Conservation (phyloP, 2,329 filamentous ascomycete genomes). For the Colletotrichum chlorophyti region DNA sequence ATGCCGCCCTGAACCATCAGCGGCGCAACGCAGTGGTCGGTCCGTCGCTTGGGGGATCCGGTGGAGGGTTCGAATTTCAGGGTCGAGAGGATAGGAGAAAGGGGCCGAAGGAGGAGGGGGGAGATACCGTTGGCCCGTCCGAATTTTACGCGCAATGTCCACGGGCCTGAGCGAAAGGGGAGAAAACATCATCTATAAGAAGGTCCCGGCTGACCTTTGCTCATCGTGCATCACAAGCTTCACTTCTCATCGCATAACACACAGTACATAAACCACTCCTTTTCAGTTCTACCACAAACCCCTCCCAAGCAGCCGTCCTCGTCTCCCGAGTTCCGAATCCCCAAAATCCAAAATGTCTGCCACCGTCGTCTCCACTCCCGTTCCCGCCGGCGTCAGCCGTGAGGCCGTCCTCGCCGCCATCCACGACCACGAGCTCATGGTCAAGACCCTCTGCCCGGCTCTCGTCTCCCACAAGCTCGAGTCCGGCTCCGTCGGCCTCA, state of each 20-base stretch:
- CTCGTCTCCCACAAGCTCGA: slow-evolving; percentile 25
- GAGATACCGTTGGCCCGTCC: slow-evolving; percentile 2
- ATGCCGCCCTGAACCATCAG: slow-evolving; percentile 5
- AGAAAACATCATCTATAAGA: slow-evolving; percentile 22
- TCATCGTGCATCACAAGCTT: slow-evolving; percentile 8
- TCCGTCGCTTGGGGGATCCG: neutral
- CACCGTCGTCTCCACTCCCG: slow-evolving; percentile 19
- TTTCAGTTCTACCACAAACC: too few relatives aligned
- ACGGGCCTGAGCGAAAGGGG: slow-evolving; percentile 7
- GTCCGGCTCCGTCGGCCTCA: slow-evolving; percentile 15
- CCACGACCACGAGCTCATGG: slow-evolving; percentile 28
- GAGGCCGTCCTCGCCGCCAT: slow-evolving; percentile 17
- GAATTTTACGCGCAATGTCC: neutral
- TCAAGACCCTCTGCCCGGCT: slow-evolving; percentile 26
- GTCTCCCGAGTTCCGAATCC: neutral
- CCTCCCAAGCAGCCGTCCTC: neutral
- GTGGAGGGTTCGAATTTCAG: neutral
- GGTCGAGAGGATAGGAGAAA: neutral
- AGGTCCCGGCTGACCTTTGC: neutral
- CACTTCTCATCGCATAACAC: neutral
- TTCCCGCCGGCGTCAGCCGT: slow-evolving; percentile 22
- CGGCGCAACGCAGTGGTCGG: slow-evolving; percentile 12
- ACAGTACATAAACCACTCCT: neutral
- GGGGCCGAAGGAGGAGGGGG: neutral
- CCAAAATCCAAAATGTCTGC: slow-evolving; percentile 9